These are phyloP conservation scores for Epichloe sylvatica DNA, from an alignment of 2,329 filamentous ascomycete genomes.

Conservation along the genomic window DNA sequence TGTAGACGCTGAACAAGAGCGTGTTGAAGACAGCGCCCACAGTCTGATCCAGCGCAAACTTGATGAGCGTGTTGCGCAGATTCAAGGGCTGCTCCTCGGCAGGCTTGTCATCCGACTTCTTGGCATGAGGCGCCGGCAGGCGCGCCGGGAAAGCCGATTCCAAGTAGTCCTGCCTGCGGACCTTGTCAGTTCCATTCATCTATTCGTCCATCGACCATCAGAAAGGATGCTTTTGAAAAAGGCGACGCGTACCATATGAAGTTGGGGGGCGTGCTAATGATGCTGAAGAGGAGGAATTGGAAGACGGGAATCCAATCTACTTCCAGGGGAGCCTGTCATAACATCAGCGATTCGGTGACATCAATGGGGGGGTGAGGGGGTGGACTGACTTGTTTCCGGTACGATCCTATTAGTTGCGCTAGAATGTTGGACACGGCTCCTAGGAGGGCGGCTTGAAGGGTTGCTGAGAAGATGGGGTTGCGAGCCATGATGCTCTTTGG, in stretches of 20 bases:
- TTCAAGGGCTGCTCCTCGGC: conserved; percentile 27
- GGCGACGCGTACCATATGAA: conserved; percentile 51
- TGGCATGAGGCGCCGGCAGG: conserved; percentile 14
- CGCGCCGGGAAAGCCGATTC: conserved; percentile 59
- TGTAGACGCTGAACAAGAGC: conserved; percentile 45
- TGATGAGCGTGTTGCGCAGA: conserved; percentile 49
- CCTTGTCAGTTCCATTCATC: conserved; percentile 1
- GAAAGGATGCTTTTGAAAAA: background rate
- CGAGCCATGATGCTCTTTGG: conserved; percentile 18
- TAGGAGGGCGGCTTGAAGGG: conserved; percentile 51
- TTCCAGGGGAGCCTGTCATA: background rate
- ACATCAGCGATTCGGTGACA: background rate
- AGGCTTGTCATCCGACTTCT: conserved; percentile 12
- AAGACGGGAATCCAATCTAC: conserved; percentile 56
- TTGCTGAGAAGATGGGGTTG: conserved; percentile 41
- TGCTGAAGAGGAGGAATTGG: conserved; percentile 62
- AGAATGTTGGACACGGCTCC: conserved; percentile 57
- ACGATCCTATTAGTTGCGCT: conserved; percentile 55
- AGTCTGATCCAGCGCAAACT: conserved; percentile 56
- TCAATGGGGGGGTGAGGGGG: background rate
- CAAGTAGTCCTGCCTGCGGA: conserved; percentile 57
- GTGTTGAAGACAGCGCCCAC: conserved; percentile 52
- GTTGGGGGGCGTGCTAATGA: conserved; percentile 72
- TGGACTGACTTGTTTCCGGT: conserved; percentile 41
- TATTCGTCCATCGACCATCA: too few relatives aligned